Conservation (phyloP, 345 rosid genomes). For the Corymbia maculata region DNA sequence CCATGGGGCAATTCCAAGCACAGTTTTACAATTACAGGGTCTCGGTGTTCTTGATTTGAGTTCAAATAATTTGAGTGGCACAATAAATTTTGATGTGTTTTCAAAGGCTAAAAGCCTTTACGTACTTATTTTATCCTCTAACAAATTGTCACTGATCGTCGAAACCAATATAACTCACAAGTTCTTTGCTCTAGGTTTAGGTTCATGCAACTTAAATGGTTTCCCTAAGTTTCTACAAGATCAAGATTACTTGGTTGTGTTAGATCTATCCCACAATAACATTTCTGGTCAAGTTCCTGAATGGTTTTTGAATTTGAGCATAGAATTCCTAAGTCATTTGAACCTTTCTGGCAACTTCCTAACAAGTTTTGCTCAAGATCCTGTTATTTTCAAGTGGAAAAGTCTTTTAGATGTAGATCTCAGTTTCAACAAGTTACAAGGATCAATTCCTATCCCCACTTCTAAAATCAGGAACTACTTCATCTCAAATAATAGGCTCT, state of each 20-base stretch:
- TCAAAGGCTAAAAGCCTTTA: not conserved
- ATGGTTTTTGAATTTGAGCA: conserved; percentile 1
- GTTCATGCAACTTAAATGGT: conserved; percentile 1
- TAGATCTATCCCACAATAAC: conserved; percentile 3
- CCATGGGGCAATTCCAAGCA: conserved; percentile 6
- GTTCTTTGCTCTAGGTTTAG: not conserved
- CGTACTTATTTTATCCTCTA: not conserved
- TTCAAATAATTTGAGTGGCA: not conserved
- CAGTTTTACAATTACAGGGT: not conserved
- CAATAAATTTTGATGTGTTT: not conserved
- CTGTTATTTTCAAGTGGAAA: not conserved
- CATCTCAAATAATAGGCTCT: conserved; percentile 5
- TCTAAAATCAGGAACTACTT: rapidly evolving
- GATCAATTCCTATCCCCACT: conserved; percentile 5
- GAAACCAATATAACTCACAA: not conserved
- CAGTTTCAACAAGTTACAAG: not conserved
- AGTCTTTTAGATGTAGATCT: not conserved
- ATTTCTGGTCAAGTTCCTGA: conserved; percentile 5
- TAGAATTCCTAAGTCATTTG: rapidly evolving
- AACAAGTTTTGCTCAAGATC: not conserved
- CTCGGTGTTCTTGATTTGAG: not conserved
- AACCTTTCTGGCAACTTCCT: not conserved
- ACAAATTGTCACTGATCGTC: not conserved
- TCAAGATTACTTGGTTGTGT: rapidly evolving
- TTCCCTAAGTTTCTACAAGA: conserved; percentile 7